Conservation (phyloP, 2,329 filamentous ascomycete species). For the Fusarium camptoceras region DNA sequence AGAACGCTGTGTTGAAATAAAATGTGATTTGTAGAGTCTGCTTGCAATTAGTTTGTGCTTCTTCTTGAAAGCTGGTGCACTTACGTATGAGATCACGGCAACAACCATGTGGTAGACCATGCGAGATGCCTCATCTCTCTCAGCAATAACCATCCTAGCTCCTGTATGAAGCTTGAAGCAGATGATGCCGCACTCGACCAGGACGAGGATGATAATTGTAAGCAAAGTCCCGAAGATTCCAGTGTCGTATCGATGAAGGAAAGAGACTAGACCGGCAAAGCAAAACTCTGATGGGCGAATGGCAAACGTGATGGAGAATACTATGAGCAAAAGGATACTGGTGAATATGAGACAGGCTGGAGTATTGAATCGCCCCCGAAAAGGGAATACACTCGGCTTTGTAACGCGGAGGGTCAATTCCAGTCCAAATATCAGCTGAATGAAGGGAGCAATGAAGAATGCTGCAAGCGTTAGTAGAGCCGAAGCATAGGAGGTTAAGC, state of each 20-base stretch:
- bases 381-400: constrained; percentile 66
- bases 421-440: constrained; percentile 73
- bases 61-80: constrained; percentile 41
- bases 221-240: constrained; percentile 67
- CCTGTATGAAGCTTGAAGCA: constrained; percentile 68
- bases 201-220: constrained; percentile 61
- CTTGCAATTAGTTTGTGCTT: constrained; percentile 49
- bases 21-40: constrained; percentile 72
- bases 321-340: constrained; percentile 63
- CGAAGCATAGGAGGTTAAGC: neutral
- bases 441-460: constrained; percentile 74
- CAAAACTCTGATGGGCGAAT: constrained; percentile 69
- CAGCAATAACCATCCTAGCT: constrained; percentile 65
- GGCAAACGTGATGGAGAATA: constrained; percentile 69
- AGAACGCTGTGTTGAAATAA: constrained; percentile 68
- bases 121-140: constrained; percentile 72
- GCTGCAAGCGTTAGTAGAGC: constrained; percentile 53
- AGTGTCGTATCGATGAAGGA: constrained; percentile 70
- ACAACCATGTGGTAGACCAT: constrained; percentile 76
- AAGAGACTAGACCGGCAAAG: constrained; percentile 76
- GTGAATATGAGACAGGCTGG: constrained; percentile 66
- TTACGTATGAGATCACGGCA: constrained; percentile 68
- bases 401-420: constrained; percentile 70
- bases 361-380: constrained; percentile 70
- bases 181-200: constrained; percentile 64